Conservation (phyloP, 2,329 filamentous ascomycete species). For the Fusarium foetens region DNA sequence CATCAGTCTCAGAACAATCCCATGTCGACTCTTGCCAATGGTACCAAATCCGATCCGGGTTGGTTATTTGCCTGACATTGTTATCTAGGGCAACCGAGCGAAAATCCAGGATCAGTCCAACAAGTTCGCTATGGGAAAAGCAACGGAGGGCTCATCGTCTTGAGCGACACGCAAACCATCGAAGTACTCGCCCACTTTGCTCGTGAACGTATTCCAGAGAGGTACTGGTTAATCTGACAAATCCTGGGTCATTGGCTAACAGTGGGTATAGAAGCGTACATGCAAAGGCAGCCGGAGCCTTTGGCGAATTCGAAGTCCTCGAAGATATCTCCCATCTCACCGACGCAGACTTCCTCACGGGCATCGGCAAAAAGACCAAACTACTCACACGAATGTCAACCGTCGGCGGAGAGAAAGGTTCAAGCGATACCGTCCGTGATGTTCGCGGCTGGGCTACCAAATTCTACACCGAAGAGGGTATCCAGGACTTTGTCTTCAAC, state of each 20-base stretch:
- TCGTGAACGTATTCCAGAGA: conserved; percentile 68
- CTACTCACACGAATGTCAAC: conserved; percentile 7
- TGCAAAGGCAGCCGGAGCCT: conserved; percentile 22
- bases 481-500: conserved; percentile 51
- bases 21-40: conserved; percentile 28
- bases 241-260: fast-evolving
- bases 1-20: neutral
- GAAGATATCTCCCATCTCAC: conserved; percentile 21
- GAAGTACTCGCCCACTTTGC: conserved; percentile 67
- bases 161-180: conserved; percentile 64
- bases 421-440: conserved; percentile 72
- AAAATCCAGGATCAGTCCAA: conserved; percentile 37
- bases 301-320: conserved; percentile 21
- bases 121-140: conserved; percentile 40
- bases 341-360: conserved; percentile 14
- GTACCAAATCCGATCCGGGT: neutral
- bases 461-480: conserved; percentile 44
- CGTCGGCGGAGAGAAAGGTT: conserved; percentile 72
- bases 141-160: conserved; percentile 54
- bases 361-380: conserved; percentile 15
- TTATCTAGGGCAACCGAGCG: conserved; percentile 37
- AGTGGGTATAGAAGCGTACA: neutral
- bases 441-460: conserved; percentile 68
- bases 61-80: neutral
- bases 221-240: conserved; percentile 28